A percentile compares a stretch with the other conserved stretches of the same genome.
Evolutionary conservation across 2,329 filamentous ascomycete species (phyloP).

Genomic region (Sporothrix mexicana): DNA sequence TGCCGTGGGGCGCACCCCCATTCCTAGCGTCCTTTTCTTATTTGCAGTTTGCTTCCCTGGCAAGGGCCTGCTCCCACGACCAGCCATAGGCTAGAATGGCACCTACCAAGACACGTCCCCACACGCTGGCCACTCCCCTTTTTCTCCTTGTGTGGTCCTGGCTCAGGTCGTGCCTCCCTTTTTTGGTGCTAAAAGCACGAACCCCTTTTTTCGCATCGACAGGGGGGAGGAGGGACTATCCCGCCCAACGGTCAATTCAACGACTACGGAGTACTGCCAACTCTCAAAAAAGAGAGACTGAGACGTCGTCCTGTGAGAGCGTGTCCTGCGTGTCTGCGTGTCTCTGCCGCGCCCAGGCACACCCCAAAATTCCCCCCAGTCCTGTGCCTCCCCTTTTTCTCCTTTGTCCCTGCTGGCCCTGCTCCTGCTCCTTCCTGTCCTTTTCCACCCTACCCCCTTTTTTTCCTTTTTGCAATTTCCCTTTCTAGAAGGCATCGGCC

Average conservation of each 20-base stretch:
- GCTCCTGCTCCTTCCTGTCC: conserved; percentile 13
- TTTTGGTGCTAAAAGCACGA: conserved; percentile 34
- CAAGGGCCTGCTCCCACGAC: conserved; percentile 24
- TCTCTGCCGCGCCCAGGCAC: background rate
- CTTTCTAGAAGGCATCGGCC: conserved; percentile 37
- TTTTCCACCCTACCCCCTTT: conserved; percentile 37
- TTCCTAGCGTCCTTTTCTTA: conserved; percentile 20
- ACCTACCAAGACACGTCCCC: conserved; percentile 31
- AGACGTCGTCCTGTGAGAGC: background rate
- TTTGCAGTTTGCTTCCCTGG: conserved; percentile 28
- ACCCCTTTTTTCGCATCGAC: conserved; percentile 37
- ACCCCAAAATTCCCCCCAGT: conserved; percentile 27
- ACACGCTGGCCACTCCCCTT: conserved; percentile 30
- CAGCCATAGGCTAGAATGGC: conserved; percentile 23
- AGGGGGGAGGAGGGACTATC: conserved; percentile 28
- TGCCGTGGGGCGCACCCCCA: background rate
- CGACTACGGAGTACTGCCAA: too few relatives aligned
- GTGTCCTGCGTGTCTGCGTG: too few relatives aligned
- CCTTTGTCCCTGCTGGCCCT: background rate
- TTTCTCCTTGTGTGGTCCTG: conserved; percentile 14
- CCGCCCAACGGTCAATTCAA: conserved; percentile 32
- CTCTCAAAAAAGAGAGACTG: background rate
- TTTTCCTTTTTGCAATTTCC: conserved; percentile 38
- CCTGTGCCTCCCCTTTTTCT: conserved; percentile 23
- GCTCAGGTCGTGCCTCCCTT: conserved; percentile 10